phyloP scores from a whole-genome alignment of 2,329 filamentous ascomycete genomes.

The Sarocladiaceae sp. region DNA sequence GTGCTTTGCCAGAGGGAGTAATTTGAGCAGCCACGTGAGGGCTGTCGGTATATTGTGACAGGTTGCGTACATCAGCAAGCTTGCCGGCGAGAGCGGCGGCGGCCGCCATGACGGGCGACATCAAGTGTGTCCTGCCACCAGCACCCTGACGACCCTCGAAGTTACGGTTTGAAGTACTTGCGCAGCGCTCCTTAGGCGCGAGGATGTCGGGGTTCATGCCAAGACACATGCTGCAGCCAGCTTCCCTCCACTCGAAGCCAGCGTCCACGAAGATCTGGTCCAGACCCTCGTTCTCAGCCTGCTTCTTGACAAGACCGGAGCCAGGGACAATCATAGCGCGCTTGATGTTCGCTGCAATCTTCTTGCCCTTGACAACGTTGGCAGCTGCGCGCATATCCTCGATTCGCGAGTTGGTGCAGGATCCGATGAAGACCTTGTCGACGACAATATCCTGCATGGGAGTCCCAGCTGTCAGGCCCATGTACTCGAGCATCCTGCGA shows the following conservation, averaged over 20 bases:
- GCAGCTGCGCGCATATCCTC: conserved; percentile 91
- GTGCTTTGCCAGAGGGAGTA: conserved; percentile 35
- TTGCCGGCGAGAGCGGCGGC: conserved; percentile 86
- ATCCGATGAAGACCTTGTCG: conserved; percentile 98
- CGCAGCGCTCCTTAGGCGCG: conserved; percentile 86
- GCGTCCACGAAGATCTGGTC: conserved; percentile 90
- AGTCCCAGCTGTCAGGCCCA: conserved; percentile 84
- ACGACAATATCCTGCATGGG: conserved; percentile 87
- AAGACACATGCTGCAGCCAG: conserved; percentile 97
- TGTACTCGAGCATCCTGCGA: conserved; percentile 85
- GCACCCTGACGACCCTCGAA: conserved; percentile 96
- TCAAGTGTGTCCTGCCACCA: conserved; percentile 84
- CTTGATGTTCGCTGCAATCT: conserved; percentile 84
- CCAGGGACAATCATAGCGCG: conserved; percentile 95
- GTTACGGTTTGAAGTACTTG: conserved; percentile 94
- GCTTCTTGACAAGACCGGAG: conserved; percentile 87
- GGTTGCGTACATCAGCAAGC: conserved; percentile 84
- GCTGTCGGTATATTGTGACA: conserved; percentile 58
- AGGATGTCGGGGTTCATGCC: conserved; percentile 98
- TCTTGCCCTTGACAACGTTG: conserved; percentile 79
- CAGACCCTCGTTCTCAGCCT: conserved; percentile 86
- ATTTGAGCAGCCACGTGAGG: conserved; percentile 56
- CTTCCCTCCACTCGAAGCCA: conserved; percentile 97
- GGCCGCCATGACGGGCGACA: conserved; percentile 96
- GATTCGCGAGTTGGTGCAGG: conserved; percentile 95